phyloP scores from a whole-genome alignment of 257 asterid species.

The Nicotiana undulata region DNA sequence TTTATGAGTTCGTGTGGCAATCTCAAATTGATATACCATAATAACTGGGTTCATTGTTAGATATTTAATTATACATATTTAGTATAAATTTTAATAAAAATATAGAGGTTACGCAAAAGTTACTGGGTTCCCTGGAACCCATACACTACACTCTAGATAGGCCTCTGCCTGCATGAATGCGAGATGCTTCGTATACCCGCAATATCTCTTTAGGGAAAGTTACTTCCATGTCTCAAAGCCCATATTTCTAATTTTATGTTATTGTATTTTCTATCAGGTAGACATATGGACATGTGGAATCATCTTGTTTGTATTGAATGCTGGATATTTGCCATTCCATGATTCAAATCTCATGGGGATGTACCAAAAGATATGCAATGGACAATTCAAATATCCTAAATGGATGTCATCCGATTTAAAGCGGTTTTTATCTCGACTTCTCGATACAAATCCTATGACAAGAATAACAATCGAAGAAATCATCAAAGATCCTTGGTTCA shows the following conservation, averaged over 20 bases:
- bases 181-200: too few relatives aligned
- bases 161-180: too few relatives aligned
- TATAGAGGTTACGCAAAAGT: too few relatives aligned
- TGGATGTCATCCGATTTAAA: conserved; percentile 83
- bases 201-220: neutral
- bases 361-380: conserved; percentile 59
- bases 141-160: too few relatives aligned
- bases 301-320: conserved; percentile 24
- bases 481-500: conserved; percentile 68
- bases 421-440: conserved; percentile 48
- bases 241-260: neutral
- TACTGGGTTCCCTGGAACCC: too few relatives aligned
- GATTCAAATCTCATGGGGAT: conserved; percentile 40
- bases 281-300: conserved; percentile 17
- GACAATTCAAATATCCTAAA: conserved; percentile 76
- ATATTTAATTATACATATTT: too few relatives aligned
- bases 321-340: conserved; percentile 73
- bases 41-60: too few relatives aligned
- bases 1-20: too few relatives aligned
- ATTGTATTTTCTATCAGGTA: neutral
- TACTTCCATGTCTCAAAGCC: neutral
- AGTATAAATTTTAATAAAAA: too few relatives aligned
- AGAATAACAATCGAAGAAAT: conserved; percentile 71
- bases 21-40: too few relatives aligned
- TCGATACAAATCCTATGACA: conserved; percentile 61